Evolutionary conservation across 768 basidiomycete species (phyloP).

Genomic region (Lentinula boryana): DNA sequence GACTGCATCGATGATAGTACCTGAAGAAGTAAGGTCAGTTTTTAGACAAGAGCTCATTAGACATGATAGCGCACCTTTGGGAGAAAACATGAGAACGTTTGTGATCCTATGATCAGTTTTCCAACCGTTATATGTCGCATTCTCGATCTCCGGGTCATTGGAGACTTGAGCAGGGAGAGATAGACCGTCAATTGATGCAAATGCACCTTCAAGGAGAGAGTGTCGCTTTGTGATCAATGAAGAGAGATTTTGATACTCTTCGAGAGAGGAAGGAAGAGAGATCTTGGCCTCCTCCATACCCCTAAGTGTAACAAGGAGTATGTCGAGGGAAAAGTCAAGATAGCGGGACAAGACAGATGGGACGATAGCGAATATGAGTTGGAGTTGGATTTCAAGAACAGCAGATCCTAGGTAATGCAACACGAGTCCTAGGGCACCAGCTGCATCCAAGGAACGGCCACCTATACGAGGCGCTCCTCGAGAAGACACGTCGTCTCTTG

Average conservation of each 20-base stretch:
- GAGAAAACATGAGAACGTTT: conserved; percentile 19
- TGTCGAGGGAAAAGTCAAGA: conserved; percentile 23
- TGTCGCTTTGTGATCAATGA: conserved; percentile 24
- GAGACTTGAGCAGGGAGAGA: conserved; percentile 25
- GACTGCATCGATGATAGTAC: conserved; percentile 17
- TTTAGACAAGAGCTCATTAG: not conserved
- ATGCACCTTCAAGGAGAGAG: conserved; percentile 27
- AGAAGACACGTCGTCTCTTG: not conserved
- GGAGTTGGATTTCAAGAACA: conserved; percentile 31
- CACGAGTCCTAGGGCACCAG: conserved; percentile 33
- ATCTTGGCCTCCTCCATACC: conserved; percentile 23
- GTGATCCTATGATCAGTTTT: conserved; percentile 17
- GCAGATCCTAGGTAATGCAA: conserved; percentile 38
- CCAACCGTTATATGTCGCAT: conserved; percentile 23
- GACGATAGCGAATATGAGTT: conserved; percentile 39
- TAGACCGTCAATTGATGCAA: conserved; percentile 36
- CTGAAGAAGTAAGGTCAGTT: conserved; percentile 9
- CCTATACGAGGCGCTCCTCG: conserved; percentile 16
- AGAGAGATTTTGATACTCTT: conserved; percentile 22
- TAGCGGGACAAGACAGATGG: conserved; percentile 31
- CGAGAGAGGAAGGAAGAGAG: conserved; percentile 15
- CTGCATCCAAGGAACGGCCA: conserved; percentile 29
- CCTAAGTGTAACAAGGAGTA: conserved; percentile 24
- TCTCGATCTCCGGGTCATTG: conserved; percentile 33
- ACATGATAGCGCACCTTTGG: conserved; percentile 5